Evolutionary conservation across 2,329 filamentous ascomycete genomes (phyloP), one percentile per base, ranked within the genome.

Genomic region (Paraphoma sp.): DNA sequence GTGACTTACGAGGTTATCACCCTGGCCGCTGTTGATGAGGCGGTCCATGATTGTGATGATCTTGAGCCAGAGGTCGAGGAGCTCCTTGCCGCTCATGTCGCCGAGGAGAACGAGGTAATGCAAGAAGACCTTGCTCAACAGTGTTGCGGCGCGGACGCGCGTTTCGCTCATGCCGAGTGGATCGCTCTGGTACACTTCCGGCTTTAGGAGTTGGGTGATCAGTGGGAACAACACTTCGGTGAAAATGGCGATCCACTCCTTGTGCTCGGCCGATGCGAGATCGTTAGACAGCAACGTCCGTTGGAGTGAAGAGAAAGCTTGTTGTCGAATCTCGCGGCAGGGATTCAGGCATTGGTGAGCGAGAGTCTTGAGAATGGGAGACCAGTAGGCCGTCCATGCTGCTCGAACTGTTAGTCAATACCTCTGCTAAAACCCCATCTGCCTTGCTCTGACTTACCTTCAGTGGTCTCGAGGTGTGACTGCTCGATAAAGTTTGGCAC

Each of bases 321-420:
- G 86, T 68, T 96, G 91, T 3, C 95, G 88, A 56, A 99, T 92
- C 68, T 97, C 93, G 52, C 94, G 90, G 71, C 93, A 97, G 0
- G 93, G 93, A 73, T 98, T 99, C 51, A 92, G 91, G 77, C 93
- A 97, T 78, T 99, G 95, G 4, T 87, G 87, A 3, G 91, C 95
- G 16, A 99, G 81, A 6, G 92, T 91, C 65, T 92, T 87, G 77
- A 99, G 95, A 28, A 99, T 93, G 1, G 94, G 95, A 12, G 93
- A 89, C 95, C 95, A 99, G 76, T 99, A 99, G 8, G 95, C 92
- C 48, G 92, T 93, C 95, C 95, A 99, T 12, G 95, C 95, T 91
- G 45, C 33, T 36, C 33, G 33, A 36, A 10, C 2, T 6, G 16
- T 30, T 11, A 36, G 33, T 36, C 33, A 36, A 36, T 3, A 36